These are phyloP conservation scores for Russula abietina DNA, from an alignment of 768 basidiomycete species.

Conservation along the genomic window DNA sequence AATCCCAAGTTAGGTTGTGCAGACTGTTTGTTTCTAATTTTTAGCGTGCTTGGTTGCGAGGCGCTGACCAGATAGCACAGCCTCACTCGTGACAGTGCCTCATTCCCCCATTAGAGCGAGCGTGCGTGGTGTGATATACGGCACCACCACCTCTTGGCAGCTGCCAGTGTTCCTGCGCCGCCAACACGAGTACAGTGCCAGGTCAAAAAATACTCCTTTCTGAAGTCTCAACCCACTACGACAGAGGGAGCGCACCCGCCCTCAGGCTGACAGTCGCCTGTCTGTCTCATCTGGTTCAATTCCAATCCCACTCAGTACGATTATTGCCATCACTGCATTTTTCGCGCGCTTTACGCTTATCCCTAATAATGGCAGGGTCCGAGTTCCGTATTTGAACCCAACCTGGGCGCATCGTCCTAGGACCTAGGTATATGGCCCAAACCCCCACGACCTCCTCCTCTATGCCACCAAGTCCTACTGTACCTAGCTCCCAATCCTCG, in stretches of 20 bases:
- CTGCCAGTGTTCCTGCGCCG: background rate
- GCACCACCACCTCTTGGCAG: background rate
- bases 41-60: background rate
- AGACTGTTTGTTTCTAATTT: background rate
- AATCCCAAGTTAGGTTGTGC: no score
- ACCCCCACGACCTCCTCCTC: background rate
- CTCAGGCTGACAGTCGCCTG: background rate
- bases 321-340: no score
- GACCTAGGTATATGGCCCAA: background rate
- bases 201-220: background rate
- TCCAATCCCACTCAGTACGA: background rate
- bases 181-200: conserved; percentile 1
- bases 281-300: background rate
- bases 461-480: background rate
- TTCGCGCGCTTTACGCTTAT: background rate
- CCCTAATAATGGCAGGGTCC: background rate
- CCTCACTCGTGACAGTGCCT: conserved; percentile 1
- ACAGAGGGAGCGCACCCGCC: background rate
- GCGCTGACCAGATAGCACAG: background rate
- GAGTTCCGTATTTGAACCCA: background rate
- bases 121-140: background rate
- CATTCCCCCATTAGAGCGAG: no score
- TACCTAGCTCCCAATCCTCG: background rate
- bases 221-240: background rate
- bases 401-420: background rate